These are phyloP conservation scores for Agroathelia rolfsii DNA, from an alignment of 1,284 basidiomycete genomes.

Conservation along the genomic window DNA sequence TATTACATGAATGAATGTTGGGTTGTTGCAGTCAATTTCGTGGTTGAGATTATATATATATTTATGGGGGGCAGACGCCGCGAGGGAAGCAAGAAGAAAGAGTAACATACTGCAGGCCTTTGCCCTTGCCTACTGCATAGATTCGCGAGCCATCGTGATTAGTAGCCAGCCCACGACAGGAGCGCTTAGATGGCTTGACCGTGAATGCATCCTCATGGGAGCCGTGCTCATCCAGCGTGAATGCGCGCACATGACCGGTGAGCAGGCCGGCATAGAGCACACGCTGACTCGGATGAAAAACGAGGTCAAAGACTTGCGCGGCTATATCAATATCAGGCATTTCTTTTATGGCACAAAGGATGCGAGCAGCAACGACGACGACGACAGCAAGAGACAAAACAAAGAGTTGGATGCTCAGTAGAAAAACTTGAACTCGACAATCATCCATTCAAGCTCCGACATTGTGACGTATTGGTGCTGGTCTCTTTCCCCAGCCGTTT, in stretches of 20 bases:
- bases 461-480: too few species aligned
- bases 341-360: not conserved
- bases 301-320: conserved; percentile 82
- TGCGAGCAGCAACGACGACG: too few species aligned
- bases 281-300: conserved; percentile 68
- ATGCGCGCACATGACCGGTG: conserved; percentile 76
- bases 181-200: conserved; percentile 59
- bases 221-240: conserved; percentile 64
- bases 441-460: too few species aligned
- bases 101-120: conserved; percentile 62
- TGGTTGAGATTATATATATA: not conserved
- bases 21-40: not conserved
- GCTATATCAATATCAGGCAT: conserved; percentile 70
- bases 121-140: conserved; percentile 81
- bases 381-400: too few species aligned
- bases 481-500: too few species aligned
- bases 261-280: conserved; percentile 74
- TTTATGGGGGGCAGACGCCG: not conserved
- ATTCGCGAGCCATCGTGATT: conserved; percentile 56
- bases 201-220: conserved; percentile 42
- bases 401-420: too few species aligned
- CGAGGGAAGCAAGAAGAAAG: conserved; percentile 1
- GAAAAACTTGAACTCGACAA: too few species aligned
- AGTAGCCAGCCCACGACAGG: conserved; percentile 64
- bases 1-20: conserved; percentile 7